A percentile compares a stretch with the other conserved stretches of the same genome.
Evolutionary conservation across 2,329 filamentous ascomycete species (phyloP).

Genomic region (Botrytis galanthina): DNA sequence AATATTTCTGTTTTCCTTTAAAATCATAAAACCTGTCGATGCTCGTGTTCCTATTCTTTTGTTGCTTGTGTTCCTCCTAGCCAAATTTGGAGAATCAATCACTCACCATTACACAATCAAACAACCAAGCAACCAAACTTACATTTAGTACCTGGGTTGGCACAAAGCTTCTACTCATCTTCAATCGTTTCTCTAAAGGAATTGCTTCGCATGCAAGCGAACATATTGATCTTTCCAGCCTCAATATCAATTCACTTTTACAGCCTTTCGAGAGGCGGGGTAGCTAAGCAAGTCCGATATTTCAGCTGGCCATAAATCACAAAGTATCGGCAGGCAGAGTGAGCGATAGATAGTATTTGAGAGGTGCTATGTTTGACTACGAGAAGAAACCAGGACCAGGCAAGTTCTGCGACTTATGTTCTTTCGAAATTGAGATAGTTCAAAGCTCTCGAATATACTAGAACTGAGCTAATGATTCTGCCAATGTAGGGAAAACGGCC

Average conservation of each 20-base stretch:
- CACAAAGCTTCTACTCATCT: neutral
- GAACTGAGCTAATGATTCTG: constrained; percentile 8
- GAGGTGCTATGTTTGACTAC: constrained; percentile 15
- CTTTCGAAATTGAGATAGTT: neutral
- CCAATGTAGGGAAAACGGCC: constrained; percentile 47
- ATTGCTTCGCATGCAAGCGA: neutral
- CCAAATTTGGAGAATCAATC: constrained; percentile 1
- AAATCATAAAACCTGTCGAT: neutral
- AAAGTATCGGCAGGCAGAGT: neutral
- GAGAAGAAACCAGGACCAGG: constrained; percentile 18
- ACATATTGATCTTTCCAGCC: neutral
- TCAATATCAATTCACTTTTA: neutral
- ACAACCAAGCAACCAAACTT: constrained; percentile 2
- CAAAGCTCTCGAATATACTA: neutral
- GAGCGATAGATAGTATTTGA: neutral
- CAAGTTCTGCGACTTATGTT: constrained; percentile 12
- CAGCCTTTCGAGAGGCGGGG: constrained; percentile 11
- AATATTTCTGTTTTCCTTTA: neutral
- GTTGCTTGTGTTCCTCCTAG: constrained; percentile 5
- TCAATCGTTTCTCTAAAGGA: neutral
- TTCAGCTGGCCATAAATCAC: constrained; percentile 2
- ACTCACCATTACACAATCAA: constrained; percentile 7
- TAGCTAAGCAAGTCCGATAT: neutral
- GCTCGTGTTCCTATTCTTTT: constrained; percentile 8
- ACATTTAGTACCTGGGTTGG: neutral